Evolutionary conservation across 768 basidiomycete species (phyloP).

Genomic region (Lentinula raphanica): DNA sequence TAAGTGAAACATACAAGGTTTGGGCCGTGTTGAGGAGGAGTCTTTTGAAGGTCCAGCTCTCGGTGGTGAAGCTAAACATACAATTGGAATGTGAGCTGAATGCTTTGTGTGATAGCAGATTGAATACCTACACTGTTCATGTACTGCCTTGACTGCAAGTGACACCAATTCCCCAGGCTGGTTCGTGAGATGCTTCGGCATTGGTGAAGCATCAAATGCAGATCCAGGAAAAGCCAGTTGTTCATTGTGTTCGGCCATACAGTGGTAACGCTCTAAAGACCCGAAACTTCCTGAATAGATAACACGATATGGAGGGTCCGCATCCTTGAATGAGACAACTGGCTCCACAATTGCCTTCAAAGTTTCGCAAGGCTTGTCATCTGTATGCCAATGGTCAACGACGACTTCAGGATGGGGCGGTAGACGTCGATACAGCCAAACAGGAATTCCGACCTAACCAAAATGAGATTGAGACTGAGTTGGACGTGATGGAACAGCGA

Average conservation of each 20-base stretch:
- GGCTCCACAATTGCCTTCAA: background rate
- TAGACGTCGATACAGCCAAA: background rate
- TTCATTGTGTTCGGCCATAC: background rate
- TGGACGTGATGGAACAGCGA: background rate
- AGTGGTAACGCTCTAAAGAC: background rate
- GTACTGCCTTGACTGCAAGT: no score
- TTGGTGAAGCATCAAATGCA: background rate
- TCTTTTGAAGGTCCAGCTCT: no score
- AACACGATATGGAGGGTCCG: background rate
- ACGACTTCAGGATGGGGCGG: background rate
- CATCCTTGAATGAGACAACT: background rate
- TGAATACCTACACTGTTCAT: background rate
- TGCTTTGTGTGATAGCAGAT: background rate
- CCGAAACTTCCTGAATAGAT: background rate
- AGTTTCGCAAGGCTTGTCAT: no score
- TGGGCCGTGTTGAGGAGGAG: background rate
- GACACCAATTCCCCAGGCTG: background rate
- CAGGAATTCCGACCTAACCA: background rate
- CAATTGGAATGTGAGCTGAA: background rate
- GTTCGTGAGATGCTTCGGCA: background rate
- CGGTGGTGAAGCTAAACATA: no score
- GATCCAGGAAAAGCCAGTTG: background rate
- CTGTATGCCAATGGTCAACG: background rate
- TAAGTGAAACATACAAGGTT: background rate
- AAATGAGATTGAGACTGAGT: background rate